Percentiles rank a stretch among this genome's conserved stretches.
Evolutionary conservation across 495 filamentous ascomycete genomes (phyloP).

Genomic region (Xylaria curta): DNA sequence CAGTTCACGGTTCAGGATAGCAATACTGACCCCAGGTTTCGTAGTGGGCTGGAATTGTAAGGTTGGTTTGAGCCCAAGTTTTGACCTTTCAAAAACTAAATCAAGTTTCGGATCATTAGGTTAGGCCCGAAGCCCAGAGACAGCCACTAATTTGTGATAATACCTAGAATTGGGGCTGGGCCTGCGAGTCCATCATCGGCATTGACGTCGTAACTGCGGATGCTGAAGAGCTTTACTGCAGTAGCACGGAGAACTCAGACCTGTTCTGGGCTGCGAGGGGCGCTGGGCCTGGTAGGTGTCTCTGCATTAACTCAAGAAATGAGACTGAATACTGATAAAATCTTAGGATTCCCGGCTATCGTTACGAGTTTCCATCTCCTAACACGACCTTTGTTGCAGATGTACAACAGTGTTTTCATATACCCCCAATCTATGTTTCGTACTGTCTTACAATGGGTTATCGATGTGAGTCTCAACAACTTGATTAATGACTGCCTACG

Average conservation of each 20-base stretch:
- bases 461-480: slow-evolving; percentile 34
- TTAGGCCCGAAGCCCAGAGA: not conserved
- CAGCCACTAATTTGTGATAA: not conserved
- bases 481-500: not conserved
- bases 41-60: slow-evolving; percentile 21
- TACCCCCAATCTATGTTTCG: slow-evolving; percentile 51
- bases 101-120: too few relatives aligned
- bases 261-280: slow-evolving; percentile 60
- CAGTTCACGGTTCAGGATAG: not conserved
- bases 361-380: slow-evolving; percentile 55
- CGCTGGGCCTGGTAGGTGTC: slow-evolving; percentile 50
- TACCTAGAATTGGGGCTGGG: slow-evolving; percentile 60
- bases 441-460: slow-evolving; percentile 51
- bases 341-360: slow-evolving; percentile 54
- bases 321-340: not conserved
- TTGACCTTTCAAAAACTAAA: too few relatives aligned
- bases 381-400: slow-evolving; percentile 39
- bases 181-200: slow-evolving; percentile 54
- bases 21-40: not conserved
- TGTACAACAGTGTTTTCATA: slow-evolving; percentile 53
- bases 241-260: slow-evolving; percentile 49
- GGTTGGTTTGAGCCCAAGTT: not conserved
- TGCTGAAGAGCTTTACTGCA: slow-evolving; percentile 48
- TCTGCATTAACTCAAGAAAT: not conserved
- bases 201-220: slow-evolving; percentile 58